phyloP scores from a whole-genome alignment of 176 grass and related monocot species.

The Metroxylon sagu region DNA sequence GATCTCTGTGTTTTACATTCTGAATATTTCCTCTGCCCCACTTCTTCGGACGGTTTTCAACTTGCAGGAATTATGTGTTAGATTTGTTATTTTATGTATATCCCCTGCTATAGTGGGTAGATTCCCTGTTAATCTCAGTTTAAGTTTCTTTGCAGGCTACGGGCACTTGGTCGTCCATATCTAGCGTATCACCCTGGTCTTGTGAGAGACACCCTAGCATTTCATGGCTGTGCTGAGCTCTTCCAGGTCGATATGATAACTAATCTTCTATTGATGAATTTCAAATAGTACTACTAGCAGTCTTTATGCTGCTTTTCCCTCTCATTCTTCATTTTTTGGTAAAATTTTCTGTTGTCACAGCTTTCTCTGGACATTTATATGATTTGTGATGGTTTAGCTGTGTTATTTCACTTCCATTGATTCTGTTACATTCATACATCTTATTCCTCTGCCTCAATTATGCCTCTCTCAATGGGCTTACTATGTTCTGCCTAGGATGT shows the following conservation, averaged over 20 bases:
- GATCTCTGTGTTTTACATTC: too few relatives aligned
- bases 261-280: too few relatives aligned
- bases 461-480: conserved; percentile 19
- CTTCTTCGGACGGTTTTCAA: too few relatives aligned
- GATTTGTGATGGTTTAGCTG: too few relatives aligned
- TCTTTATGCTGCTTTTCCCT: conserved; percentile 1
- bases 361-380: too few relatives aligned
- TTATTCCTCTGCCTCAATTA: too few relatives aligned
- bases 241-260: conserved; percentile 61
- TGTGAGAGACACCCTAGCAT: conserved; percentile 84
- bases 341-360: too few relatives aligned
- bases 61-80: too few relatives aligned
- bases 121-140: not conserved
- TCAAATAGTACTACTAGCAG: not conserved
- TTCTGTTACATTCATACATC: not conserved
- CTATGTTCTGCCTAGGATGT: conserved; percentile 56
- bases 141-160: conserved; percentile 46
- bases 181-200: conserved; percentile 82
- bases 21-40: too few relatives aligned
- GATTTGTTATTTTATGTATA: too few relatives aligned
- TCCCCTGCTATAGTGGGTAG: too few relatives aligned
- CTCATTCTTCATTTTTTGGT: not conserved
- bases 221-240: conserved; percentile 98
- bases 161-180: conserved; percentile 63
- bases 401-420: not conserved